Conservation (phyloP, 257 asterid genomes). For the Asclepias syriaca region DNA sequence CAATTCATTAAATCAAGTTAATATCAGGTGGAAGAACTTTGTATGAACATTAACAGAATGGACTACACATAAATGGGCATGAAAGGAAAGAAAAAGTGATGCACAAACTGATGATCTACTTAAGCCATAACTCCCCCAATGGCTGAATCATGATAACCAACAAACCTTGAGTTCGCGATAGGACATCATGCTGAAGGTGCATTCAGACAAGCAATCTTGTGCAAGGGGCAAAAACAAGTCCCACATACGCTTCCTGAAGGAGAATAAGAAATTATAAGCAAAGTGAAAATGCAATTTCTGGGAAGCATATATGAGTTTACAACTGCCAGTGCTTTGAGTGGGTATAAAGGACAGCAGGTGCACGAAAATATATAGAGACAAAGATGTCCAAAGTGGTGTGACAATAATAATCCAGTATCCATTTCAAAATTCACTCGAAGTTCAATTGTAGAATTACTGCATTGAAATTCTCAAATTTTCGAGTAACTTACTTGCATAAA, state of each 20-base stretch:
- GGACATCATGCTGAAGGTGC: constrained; percentile 30
- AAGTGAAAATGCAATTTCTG: background rate
- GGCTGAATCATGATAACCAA: constrained; percentile 10
- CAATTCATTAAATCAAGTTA: background rate
- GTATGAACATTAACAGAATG: background rate
- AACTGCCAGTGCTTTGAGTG: background rate
- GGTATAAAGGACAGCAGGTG: background rate
- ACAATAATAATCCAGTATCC: background rate
- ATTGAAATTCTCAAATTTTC: constrained; percentile 2
- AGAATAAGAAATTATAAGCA: constrained; percentile 1
- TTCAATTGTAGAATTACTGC: constrained; percentile 1
- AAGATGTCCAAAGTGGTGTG: constrained; percentile 1
- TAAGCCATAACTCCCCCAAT: background rate
- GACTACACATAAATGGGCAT: background rate
- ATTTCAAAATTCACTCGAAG: background rate
- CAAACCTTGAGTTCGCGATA: constrained; percentile 74
- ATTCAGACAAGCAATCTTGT: constrained; percentile 24
- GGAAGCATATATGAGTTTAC: background rate
- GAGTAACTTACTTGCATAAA: constrained; percentile 68
- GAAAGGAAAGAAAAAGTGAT: background rate
- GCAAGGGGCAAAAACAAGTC: constrained; percentile 43
- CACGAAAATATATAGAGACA: background rate
- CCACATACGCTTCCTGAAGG: constrained; percentile 61
- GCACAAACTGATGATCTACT: background rate
- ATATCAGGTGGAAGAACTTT: background rate